These are phyloP conservation scores for Ramaria sp. DNA, from an alignment of 768 basidiomycete species.

Conservation along the genomic window DNA sequence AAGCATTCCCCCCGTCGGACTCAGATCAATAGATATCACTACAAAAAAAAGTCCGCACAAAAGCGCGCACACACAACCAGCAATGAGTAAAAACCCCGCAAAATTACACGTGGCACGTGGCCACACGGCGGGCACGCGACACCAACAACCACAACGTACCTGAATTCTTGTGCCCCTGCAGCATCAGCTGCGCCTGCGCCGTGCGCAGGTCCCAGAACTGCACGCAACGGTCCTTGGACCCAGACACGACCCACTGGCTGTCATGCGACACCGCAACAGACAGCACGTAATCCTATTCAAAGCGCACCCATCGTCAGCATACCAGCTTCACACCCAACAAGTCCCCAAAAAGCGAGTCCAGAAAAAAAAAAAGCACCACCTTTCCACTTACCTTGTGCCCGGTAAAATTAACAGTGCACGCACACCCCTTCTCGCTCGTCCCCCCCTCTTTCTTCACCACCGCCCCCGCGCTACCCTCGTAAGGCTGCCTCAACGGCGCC, in stretches of 20 bases:
- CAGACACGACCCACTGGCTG: slow-evolving; percentile 90
- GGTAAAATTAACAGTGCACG: slow-evolving; percentile 73
- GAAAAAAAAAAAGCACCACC: slow-evolving; percentile 9
- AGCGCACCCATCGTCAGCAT: neutral
- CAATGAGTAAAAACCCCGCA: no score
- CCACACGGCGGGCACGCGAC: neutral
- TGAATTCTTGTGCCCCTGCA: slow-evolving; percentile 64
- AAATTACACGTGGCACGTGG: neutral
- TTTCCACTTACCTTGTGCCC: slow-evolving; percentile 80
- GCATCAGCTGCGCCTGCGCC: slow-evolving; percentile 81
- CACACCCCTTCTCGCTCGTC: slow-evolving; percentile 37
- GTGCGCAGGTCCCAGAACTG: slow-evolving; percentile 84
- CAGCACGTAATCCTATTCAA: slow-evolving; percentile 65
- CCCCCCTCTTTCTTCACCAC: slow-evolving; percentile 19
- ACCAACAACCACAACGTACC: slow-evolving; percentile 16
- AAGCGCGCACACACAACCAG: neutral
- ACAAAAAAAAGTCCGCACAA: neutral
- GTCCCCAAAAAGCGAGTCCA: neutral
- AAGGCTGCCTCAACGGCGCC: slow-evolving; percentile 1
- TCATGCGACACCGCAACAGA: slow-evolving; percentile 80
- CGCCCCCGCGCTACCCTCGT: no score
- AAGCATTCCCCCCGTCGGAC: slow-evolving; percentile 47
- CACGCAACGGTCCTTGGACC: slow-evolving; percentile 91
- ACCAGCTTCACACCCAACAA: neutral
- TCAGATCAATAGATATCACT: slow-evolving; percentile 68